phyloP scores from a whole-genome alignment of 176 grass and related monocot species.

The Carex scoparia region DNA sequence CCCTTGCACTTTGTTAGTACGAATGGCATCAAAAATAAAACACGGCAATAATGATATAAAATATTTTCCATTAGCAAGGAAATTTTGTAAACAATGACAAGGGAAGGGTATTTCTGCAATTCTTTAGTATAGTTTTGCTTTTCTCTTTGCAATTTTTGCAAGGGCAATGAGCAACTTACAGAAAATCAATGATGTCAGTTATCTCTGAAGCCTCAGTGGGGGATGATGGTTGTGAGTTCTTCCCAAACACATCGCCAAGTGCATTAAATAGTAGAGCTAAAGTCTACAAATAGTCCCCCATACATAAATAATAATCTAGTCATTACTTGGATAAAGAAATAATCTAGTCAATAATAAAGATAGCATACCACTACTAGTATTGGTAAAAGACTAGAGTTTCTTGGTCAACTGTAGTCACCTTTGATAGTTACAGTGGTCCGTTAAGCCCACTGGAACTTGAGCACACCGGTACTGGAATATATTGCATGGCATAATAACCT shows the following conservation, averaged over 20 bases:
- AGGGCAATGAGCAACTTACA: conserved; percentile 45
- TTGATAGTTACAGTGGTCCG: not conserved
- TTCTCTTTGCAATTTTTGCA: not conserved
- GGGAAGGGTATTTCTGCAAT: not conserved
- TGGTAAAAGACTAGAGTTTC: not conserved
- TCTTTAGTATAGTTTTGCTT: not conserved
- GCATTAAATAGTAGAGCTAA: conserved; percentile 93
- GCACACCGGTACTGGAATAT: not conserved
- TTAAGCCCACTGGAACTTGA: not conserved
- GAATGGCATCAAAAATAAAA: not conserved
- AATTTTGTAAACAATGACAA: not conserved
- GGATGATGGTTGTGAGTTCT: conserved; percentile 66
- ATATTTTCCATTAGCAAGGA: not conserved
- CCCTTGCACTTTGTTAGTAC: not conserved
- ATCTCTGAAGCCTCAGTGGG: conserved; percentile 81
- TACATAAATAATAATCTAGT: conserved; percentile 9
- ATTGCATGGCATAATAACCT: not conserved
- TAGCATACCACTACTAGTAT: not conserved
- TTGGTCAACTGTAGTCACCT: not conserved
- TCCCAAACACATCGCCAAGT: conserved; percentile 86
- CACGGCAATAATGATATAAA: not conserved
- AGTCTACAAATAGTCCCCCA: conserved; percentile 47
- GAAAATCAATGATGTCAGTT: conserved; percentile 85
- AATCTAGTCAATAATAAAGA: not conserved
- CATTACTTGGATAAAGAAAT: not conserved